Percentiles rank a stretch among this genome's conserved stretches.
Evolutionary conservation across 495 filamentous ascomycete genomes (phyloP).

Genomic region (Aspergillus conjunctus): DNA sequence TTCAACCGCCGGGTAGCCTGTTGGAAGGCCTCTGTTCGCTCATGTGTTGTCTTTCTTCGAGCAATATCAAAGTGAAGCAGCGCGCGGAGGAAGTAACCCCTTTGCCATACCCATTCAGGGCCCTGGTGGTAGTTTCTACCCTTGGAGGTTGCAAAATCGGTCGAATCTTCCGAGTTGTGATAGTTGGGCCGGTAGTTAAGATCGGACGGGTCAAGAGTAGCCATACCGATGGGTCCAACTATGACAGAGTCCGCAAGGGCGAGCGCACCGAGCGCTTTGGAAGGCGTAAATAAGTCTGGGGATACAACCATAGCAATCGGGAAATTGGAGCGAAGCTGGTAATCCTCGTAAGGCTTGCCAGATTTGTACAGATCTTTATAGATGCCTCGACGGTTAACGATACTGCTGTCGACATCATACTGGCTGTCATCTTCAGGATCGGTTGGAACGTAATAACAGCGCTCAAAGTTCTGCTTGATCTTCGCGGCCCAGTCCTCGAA

Average conservation of each 20-base stretch:
- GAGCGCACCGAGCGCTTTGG: constrained; percentile 76
- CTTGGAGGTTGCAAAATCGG: constrained; percentile 86
- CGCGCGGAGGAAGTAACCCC: constrained; percentile 90
- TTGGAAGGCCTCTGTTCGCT: constrained; percentile 83
- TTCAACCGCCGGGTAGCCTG: constrained; percentile 83
- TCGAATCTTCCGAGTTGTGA: constrained; percentile 88
- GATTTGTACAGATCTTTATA: constrained; percentile 96
- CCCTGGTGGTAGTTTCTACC: constrained; percentile 98
- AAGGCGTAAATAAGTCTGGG: constrained; percentile 78
- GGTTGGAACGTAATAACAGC: constrained; percentile 81
- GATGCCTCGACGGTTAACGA: constrained; percentile 88
- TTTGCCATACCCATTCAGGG: constrained; percentile 99
- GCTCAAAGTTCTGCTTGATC: constrained; percentile 86
- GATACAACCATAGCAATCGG: constrained; percentile 95
- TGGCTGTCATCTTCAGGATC: constrained; percentile 65
- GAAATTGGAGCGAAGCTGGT: constrained; percentile 93
- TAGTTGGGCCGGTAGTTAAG: constrained; percentile 93
- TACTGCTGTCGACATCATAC: constrained; percentile 76
- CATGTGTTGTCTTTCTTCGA: constrained; percentile 62
- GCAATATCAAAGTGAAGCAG: constrained; percentile 86
- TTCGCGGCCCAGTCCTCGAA: constrained; percentile 79
- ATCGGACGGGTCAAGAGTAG: constrained; percentile 90
- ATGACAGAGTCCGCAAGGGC: constrained; percentile 75
- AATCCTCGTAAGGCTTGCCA: constrained; percentile 95
- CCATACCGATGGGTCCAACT: constrained; percentile 89